Base-by-base conservation (phyloP, 495 filamentous ascomycete species). In the Annulohypoxylon moriforme region DNA sequence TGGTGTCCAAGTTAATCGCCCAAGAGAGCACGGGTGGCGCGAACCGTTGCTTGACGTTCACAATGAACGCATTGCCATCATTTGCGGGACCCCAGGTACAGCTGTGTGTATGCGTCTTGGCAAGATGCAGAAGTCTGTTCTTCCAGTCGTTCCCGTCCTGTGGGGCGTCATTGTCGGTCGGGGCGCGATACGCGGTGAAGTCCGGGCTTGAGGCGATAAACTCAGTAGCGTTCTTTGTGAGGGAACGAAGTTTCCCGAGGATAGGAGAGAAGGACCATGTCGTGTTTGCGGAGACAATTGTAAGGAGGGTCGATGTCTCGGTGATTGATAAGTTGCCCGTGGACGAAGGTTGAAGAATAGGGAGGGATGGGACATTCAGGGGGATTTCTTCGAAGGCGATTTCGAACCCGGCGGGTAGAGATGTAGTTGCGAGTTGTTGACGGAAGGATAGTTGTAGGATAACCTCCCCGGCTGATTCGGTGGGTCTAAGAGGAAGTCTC, bases 141-240 rank as follows among this genome's bases (percentile, higher is more conserved):
- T 72, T 79, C 84, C 84, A 85, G 62, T 80, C 73, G 36, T 74
- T 66, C 14, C 78, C 80, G 34, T 84, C 79, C 31, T 76, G 76
- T 0, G 82, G 76, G 9, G 79, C 77, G 55, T 91, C 89, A 72
- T 91, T 91, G 74, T 90, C 85, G 0, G 89, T 91, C 16, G 84
- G 88, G 13, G 80, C 74, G 1, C 81, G 76, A 73, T 83, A 79
- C 60, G 81, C 78, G 24, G 79, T 69, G n/a, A 79, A 74, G 27
- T 75, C 57, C 3, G 75, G 71, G 66, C 73, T 61, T 13, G 38
- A 52, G 6, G 66, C 52, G 22, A 69, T 20, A 27, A 77, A 72
- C 33, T 73, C 66, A 40, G 68, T 73, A 5, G 64, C 55, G 52
- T 71, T 75, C 60, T 76, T 77, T 4, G 16, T 64, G 38, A 68